phyloP scores from a whole-genome alignment of 495 filamentous ascomycete genomes.

The Jackrogersella minutella region DNA sequence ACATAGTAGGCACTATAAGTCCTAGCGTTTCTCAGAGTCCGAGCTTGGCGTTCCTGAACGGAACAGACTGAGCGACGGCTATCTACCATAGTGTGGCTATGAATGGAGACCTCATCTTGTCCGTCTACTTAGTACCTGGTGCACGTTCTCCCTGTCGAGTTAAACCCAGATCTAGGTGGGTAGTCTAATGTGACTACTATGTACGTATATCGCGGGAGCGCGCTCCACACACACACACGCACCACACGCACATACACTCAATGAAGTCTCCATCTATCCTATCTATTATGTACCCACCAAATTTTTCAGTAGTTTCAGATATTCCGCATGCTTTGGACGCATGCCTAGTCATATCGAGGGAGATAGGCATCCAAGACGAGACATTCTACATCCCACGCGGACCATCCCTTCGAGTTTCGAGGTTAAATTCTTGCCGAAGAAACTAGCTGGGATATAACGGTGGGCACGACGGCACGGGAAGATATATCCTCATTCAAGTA shows the following conservation, averaged over 20 bases:
- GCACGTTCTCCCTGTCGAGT: constrained; percentile 30
- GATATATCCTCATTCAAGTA: constrained; percentile 30
- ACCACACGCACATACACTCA: constrained; percentile 26
- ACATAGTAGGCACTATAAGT: constrained; percentile 1
- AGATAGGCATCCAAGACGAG: constrained; percentile 35
- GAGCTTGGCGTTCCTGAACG: constrained; percentile 22
- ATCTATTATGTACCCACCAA: constrained; percentile 36
- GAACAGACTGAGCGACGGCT: constrained; percentile 17
- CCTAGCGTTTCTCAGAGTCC: constrained; percentile 9
- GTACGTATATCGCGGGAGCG: constrained; percentile 25
- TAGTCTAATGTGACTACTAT: constrained; percentile 41
- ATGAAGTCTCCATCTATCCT: constrained; percentile 26
- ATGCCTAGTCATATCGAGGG: constrained; percentile 34
- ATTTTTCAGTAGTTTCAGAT: constrained; percentile 39
- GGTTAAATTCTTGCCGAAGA: constrained; percentile 21
- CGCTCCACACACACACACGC: constrained; percentile 28
- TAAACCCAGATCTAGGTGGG: constrained; percentile 38
- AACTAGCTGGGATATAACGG: constrained; percentile 20
- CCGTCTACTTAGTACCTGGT: too few species aligned
- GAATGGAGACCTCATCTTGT: constrained; percentile 23
- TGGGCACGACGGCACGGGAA: constrained; percentile 8
- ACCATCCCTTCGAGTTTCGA: constrained; percentile 32
- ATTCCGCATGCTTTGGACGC: constrained; percentile 41
- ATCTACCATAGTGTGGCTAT: neutral
- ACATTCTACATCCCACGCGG: constrained; percentile 37